Conservation (phyloP, 2,329 filamentous ascomycete genomes). For the Penicillium hesseltinei region DNA sequence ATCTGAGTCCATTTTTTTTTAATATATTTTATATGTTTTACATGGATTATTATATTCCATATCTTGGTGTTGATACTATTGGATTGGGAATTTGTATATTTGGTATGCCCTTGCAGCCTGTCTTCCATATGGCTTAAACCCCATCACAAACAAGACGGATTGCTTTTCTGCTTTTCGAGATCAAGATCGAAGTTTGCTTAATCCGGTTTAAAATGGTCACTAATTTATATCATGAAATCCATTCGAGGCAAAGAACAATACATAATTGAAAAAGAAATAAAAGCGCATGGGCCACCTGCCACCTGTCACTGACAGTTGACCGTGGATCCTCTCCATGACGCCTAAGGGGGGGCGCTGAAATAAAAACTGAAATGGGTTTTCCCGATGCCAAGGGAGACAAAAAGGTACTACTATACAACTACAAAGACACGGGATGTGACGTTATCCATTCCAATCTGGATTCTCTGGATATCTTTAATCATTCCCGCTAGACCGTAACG, state of each 20-base stretch:
- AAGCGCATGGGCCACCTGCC: constrained; percentile 24
- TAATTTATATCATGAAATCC: not conserved
- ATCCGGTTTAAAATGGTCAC: not conserved
- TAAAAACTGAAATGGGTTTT: not conserved
- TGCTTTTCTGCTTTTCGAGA: not conserved
- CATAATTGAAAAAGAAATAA: not conserved
- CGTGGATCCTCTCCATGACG: constrained; percentile 15
- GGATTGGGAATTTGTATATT: not conserved
- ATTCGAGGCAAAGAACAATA: not conserved
- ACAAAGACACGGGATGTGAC: constrained; percentile 10
- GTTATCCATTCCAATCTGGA: not conserved
- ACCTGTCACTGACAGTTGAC: constrained; percentile 21
- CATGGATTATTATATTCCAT: not conserved
- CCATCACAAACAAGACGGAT: not conserved
- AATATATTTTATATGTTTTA: not conserved
- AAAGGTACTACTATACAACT: not conserved
- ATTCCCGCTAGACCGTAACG: not conserved
- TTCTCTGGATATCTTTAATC: not conserved
- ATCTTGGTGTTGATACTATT: constrained; percentile 1
- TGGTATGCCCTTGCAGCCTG: not conserved
- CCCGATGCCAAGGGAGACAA: not conserved
- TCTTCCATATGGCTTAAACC: not conserved
- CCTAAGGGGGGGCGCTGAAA: not conserved
- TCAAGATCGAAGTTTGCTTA: not conserved
- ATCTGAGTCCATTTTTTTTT: not conserved